Conservation (phyloP, 306 rosid genomes). For the Dryas octopetala region DNA sequence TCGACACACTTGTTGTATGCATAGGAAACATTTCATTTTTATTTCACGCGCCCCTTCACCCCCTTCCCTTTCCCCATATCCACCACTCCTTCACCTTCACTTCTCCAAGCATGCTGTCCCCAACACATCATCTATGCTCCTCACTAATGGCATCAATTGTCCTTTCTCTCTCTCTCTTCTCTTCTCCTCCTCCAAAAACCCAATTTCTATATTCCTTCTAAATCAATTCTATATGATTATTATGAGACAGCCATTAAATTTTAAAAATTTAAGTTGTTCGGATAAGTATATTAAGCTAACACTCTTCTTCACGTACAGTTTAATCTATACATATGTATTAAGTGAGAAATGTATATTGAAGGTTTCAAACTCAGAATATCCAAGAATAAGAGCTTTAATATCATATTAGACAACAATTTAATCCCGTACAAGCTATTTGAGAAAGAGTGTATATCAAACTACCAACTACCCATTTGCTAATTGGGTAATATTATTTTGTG, state of each 20-base stretch:
- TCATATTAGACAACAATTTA: too few species aligned
- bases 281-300: too few species aligned
- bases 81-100: conserved; percentile 39
- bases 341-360: too few species aligned
- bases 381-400: too few species aligned
- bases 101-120: conserved; percentile 66
- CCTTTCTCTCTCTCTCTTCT: not conserved
- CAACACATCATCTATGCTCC: conserved; percentile 38
- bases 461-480: not conserved
- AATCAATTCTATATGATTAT: not conserved
- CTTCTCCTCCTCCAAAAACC: conserved; percentile 38
- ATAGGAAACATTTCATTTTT: conserved; percentile 68
- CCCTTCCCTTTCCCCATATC: conserved; percentile 58
- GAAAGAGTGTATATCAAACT: too few species aligned
- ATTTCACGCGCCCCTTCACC: conserved; percentile 45
- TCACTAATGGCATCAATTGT: conserved; percentile 28
- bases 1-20: conserved; percentile 62
- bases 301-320: too few species aligned
- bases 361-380: too few species aligned
- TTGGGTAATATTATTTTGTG: conserved; percentile 6
- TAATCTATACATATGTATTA: too few species aligned
- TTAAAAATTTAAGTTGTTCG: too few species aligned
- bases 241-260: too few species aligned
- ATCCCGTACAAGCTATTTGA: too few species aligned
- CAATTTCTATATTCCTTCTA: not conserved